A percentile compares a stretch with the other conserved stretches of the same genome.
Conservation (phyloP, 176 grass and related monocot species). For the Melocanna baccifera region DNA sequence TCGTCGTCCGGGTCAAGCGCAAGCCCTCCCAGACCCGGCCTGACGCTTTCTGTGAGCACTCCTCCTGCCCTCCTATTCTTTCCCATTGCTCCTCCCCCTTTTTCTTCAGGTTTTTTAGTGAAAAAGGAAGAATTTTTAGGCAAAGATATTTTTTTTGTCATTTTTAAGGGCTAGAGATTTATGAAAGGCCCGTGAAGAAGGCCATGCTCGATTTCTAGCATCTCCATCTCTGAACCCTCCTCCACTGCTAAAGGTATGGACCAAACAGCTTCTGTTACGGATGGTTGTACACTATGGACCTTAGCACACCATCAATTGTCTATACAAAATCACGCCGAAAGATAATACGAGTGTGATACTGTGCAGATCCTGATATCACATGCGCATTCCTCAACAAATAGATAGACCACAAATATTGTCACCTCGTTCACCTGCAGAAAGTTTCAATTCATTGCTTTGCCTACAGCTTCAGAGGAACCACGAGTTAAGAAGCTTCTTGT, state of each 20-base stretch:
- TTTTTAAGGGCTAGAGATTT: slow-evolving; percentile 77
- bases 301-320: not conserved
- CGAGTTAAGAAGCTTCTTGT: slow-evolving; percentile 71
- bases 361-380: not conserved
- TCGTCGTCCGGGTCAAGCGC: slow-evolving; percentile 82
- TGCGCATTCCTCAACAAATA: not conserved
- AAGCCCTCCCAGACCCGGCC: slow-evolving; percentile 58
- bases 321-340: not conserved
- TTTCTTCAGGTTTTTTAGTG: not conserved
- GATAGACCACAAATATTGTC: not conserved
- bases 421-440: not conserved
- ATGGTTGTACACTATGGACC: not conserved
- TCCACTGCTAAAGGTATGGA: slow-evolving; percentile 33
- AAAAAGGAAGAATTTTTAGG: not conserved
- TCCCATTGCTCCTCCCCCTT: not conserved
- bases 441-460: not conserved
- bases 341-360: not conserved
- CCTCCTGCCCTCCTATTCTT: not conserved
- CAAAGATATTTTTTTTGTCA: not conserved
- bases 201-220: slow-evolving; percentile 62
- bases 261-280: not conserved
- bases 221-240: slow-evolving; percentile 52
- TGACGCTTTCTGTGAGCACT: slow-evolving; percentile 69
- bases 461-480: slow-evolving; percentile 43
- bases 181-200: slow-evolving; percentile 74